Conservation (phyloP, 2,329 filamentous ascomycete species). For the Daldinia eschscholtzii region DNA sequence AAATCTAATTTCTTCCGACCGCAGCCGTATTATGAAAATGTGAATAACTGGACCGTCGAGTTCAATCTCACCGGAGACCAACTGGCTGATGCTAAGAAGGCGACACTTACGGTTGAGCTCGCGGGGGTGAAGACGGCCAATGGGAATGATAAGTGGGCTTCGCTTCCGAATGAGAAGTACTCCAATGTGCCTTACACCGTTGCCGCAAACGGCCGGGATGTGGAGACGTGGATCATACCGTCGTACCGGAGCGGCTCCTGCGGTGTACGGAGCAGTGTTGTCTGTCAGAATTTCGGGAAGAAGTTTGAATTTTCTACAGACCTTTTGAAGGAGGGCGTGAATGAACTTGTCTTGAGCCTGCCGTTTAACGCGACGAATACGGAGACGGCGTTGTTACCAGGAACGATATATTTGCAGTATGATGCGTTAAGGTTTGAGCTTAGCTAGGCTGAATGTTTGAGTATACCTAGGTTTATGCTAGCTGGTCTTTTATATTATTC, state of each 20-base stretch:
- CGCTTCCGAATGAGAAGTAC: conserved; percentile 64
- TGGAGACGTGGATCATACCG: conserved; percentile 68
- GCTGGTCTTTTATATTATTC: not conserved
- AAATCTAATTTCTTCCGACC: conserved; percentile 61
- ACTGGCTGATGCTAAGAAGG: conserved; percentile 58
- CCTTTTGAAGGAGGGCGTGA: conserved; percentile 62
- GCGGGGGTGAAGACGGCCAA: conserved; percentile 72
- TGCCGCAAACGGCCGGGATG: conserved; percentile 54
- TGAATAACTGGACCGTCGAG: conserved; percentile 71
- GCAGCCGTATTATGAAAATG: conserved; percentile 58
- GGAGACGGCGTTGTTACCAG: conserved; percentile 67
- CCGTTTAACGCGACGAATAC: conserved; percentile 69
- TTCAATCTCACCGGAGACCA: conserved; percentile 62
- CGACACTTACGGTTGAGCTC: conserved; percentile 72
- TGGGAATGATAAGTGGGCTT: conserved; percentile 69
- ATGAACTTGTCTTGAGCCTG: conserved; percentile 67
- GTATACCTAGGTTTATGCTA: not conserved
- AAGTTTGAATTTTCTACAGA: conserved; percentile 67
- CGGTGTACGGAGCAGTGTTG: conserved; percentile 68
- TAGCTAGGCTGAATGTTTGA: conserved; percentile 16
- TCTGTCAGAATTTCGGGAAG: conserved; percentile 70
- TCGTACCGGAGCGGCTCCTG: conserved; percentile 69
- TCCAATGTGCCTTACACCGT: conserved; percentile 65
- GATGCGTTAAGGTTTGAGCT: conserved; percentile 72
- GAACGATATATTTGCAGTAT: conserved; percentile 71